Conservation (phyloP, 2,329 filamentous ascomycete species). For the Nemania bipapillata region DNA sequence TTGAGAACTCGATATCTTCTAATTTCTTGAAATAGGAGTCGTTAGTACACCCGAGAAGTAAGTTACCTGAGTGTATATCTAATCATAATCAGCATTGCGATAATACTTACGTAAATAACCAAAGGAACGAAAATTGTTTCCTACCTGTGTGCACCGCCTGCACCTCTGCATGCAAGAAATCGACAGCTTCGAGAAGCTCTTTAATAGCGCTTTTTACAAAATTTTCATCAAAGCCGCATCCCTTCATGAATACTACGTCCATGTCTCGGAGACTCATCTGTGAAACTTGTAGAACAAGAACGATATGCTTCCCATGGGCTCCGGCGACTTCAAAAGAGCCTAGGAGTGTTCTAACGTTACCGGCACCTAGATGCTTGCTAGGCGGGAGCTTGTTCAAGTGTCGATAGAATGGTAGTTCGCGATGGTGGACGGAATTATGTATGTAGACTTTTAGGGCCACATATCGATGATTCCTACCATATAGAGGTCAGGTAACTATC, state of each 20-base stretch:
- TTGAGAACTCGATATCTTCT: neutral
- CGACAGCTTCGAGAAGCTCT: neutral
- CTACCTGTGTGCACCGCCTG: neutral
- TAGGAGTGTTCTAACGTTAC: neutral
- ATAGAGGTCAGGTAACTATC: neutral
- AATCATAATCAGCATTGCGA: neutral
- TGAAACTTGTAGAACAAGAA: neutral
- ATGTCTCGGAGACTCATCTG: neutral
- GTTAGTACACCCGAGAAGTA: neutral
- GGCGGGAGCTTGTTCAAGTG: neutral
- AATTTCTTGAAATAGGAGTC: neutral
- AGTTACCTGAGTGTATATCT: neutral
- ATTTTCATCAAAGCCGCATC: neutral
- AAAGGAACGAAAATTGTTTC: neutral
- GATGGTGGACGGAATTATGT: neutral
- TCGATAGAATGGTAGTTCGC: neutral
- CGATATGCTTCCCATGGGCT: neutral
- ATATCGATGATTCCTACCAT: neutral
- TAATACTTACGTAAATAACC: neutral
- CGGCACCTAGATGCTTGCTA: neutral
- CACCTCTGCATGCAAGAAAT: neutral
- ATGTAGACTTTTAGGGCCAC: neutral
- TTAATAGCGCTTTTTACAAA: neutral
- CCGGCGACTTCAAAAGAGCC: neutral
- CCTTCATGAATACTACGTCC: neutral